Conservation (phyloP, 768 basidiomycete genomes). For the Boletus sensibilis region DNA sequence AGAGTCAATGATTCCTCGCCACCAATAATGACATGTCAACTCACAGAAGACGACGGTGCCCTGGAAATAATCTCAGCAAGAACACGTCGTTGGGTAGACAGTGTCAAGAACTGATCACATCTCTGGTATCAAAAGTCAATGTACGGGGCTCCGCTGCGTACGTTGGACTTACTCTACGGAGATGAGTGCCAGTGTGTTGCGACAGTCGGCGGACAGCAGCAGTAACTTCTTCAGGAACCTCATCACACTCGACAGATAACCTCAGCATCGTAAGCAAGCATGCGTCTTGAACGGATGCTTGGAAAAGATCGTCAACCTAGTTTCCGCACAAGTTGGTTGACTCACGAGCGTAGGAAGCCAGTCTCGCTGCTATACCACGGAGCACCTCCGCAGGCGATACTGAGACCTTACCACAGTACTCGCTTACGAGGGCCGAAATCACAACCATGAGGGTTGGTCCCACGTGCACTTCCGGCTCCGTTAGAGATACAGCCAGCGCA, state of each 20-base stretch:
- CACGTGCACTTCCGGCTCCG: constrained; percentile 36
- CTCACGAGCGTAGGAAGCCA: constrained; percentile 47
- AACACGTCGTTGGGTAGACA: constrained; percentile 43
- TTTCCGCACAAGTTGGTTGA: constrained; percentile 18
- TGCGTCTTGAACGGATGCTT: constrained; percentile 73
- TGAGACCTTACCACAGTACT: constrained; percentile 54
- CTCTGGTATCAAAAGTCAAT: constrained; percentile 44
- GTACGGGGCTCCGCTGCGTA: not conserved
- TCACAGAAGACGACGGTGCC: constrained; percentile 58
- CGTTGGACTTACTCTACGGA: constrained; percentile 50
- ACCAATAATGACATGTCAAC: constrained; percentile 18
- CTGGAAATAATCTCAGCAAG: constrained; percentile 48
- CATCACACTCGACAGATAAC: constrained; percentile 56
- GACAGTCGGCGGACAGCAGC: constrained; percentile 43
- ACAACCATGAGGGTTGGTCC: constrained; percentile 66
- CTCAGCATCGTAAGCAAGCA: constrained; percentile 72
- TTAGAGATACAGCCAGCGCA: constrained; percentile 44
- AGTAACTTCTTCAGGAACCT: constrained; percentile 47
- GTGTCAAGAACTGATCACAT: constrained; percentile 62
- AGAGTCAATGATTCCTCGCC: constrained; percentile 4
- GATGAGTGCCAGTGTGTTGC: constrained; percentile 48
- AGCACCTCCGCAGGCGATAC: constrained; percentile 50
- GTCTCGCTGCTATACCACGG: constrained; percentile 40
- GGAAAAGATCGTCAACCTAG: not conserved
- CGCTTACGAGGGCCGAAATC: constrained; percentile 64